These are phyloP conservation scores for Schoenoplectus triqueter DNA, from an alignment of 202 grass and related monocot genomes.

Conservation along the genomic window DNA sequence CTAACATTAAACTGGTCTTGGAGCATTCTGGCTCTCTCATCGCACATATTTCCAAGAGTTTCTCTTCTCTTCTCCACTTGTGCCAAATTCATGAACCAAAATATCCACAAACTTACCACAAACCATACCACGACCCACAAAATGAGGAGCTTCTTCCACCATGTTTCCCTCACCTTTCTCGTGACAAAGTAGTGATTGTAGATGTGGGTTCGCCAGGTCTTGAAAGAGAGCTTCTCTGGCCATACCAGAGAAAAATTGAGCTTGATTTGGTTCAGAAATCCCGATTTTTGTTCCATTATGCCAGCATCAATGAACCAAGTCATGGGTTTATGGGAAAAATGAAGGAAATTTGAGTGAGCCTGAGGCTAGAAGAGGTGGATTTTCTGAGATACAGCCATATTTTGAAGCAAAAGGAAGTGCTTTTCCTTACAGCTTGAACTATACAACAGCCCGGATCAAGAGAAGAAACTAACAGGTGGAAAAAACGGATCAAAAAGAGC, in stretches of 20 bases:
- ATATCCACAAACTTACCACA: conserved; percentile 32
- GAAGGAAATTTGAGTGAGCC: conserved; percentile 9
- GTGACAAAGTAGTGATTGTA: conserved; percentile 44
- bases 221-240: conserved; percentile 61
- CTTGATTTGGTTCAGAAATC: conserved; percentile 47
- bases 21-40: conserved; percentile 92
- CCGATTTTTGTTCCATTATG: conserved; percentile 61
- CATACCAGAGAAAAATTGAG: conserved; percentile 46
- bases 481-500: background rate
- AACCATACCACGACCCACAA: conserved; percentile 52
- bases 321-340: conserved; percentile 42
- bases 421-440: conserved; percentile 24
- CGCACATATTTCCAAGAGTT: conserved; percentile 81
- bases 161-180: conserved; percentile 40
- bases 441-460: conserved; percentile 21
- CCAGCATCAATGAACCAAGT: conserved; percentile 55
- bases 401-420: conserved; percentile 34
- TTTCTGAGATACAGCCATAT: conserved; percentile 28
- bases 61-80: conserved; percentile 65
- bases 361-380: conserved; percentile 22
- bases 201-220: conserved; percentile 48
- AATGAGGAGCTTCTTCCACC: conserved; percentile 48
- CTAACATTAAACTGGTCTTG: conserved; percentile 99
- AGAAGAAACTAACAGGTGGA: background rate
- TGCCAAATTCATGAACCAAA: conserved; percentile 37